Base-by-base conservation (phyloP, 257 asterid species). In the Cruciata laevipes region DNA sequence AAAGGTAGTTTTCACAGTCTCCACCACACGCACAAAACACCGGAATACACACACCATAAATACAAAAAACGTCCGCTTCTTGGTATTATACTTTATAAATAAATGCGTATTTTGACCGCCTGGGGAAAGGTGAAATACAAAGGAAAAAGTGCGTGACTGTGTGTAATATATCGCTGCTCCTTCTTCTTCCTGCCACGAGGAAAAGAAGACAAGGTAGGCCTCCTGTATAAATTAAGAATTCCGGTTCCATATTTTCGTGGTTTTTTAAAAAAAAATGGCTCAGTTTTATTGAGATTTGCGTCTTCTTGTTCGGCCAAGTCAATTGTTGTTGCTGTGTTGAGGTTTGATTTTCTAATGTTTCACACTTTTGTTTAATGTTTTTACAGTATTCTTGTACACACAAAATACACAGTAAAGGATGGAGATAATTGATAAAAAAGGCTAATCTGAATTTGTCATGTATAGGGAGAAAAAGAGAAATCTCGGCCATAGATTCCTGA, bases 401-500 rank as follows among this genome's bases (percentile, higher is more conserved):
- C 3, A 57, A 25, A 25, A 53, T 32, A 66, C 69, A 64, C 65
- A 55, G 6, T 63, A 8, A 14, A 62, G 25, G 47, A 30, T n/a
- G 38, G 65, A 42, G 53, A 57, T 49, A 44, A 57, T 66, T 62
- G 67, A 66, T 58, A 66, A 67, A 66, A 42, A 23, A 62, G 68
- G 24, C 72, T 59, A 71, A 59, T 21, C 53, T 59, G 61, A 65
- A 65, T 47, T 82, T 82, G 87, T 82, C 84, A 69, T 70, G 53
- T 78, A 77, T 44, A 13, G 56, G 23, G 58, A 8, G 21, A 71
- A 40, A 69, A 24, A n/a, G 61, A 31, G 32, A 65, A 74, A 71
- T 78, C 72, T 57, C 57, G 81, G 55, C 96, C 97, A 82, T 82
- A 79, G 85, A 82, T 75, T 73, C 61, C 86, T 84, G 71, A 90